Evolutionary conservation across 345 rosid genomes (phyloP).

Genomic region (Eucalyptus tenuipes): DNA sequence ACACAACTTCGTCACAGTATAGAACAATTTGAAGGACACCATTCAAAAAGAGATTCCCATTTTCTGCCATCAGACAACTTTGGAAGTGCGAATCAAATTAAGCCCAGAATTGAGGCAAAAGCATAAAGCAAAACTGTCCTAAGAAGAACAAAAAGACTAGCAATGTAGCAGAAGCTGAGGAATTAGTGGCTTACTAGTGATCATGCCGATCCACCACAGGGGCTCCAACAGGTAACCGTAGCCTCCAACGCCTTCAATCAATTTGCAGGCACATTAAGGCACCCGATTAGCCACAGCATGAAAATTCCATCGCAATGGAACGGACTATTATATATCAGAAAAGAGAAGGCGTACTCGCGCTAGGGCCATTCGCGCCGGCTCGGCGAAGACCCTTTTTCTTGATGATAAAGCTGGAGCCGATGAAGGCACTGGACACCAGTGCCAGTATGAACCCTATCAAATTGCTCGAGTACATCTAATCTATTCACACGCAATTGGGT

Average conservation of each 20-base stretch:
- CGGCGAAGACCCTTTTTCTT: conserved; percentile 12
- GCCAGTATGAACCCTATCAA: conserved; percentile 8
- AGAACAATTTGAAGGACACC: not conserved
- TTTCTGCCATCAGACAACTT: not conserved
- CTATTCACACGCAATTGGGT: not conserved
- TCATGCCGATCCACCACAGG: conserved; percentile 46
- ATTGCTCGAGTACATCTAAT: conserved; percentile 7
- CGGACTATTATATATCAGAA: not conserved
- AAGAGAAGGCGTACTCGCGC: not conserved
- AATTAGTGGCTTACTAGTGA: conserved; percentile 21
- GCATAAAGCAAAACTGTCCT: not conserved
- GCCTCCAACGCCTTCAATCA: conserved; percentile 25
- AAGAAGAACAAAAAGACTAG: not conserved
- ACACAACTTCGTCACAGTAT: not conserved
- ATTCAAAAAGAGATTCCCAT: not conserved
- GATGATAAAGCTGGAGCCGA: conserved; percentile 13
- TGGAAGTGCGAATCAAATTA: not conserved
- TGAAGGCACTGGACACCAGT: conserved; percentile 6
- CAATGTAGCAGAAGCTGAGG: not conserved
- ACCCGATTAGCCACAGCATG: not conserved
- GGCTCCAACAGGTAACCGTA: conserved; percentile 39
- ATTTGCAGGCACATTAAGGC: not conserved
- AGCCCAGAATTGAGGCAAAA: not conserved
- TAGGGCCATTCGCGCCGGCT: conserved; percentile 4
- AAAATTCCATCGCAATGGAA: not conserved